phyloP scores from a whole-genome alignment of 495 filamentous ascomycete genomes.

The Trichocladium uniseriatum region DNA sequence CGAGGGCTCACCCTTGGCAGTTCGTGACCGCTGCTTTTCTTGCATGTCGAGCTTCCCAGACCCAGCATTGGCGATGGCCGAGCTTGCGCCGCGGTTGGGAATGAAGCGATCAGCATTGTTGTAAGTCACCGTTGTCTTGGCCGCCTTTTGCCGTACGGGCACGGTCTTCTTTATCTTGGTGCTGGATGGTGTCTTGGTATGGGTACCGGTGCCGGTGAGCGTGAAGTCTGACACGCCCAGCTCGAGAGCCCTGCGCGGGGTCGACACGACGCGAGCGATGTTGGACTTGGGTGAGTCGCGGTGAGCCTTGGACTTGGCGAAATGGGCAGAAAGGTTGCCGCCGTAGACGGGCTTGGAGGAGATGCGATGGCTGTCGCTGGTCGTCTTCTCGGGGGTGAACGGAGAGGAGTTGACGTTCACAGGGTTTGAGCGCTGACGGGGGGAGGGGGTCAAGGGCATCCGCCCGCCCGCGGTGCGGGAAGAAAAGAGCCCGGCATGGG shows the following conservation, averaged over 20 bases:
- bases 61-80: slow-evolving; percentile 72
- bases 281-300: slow-evolving; percentile 88
- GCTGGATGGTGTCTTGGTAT: slow-evolving; percentile 63
- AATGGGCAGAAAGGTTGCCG: slow-evolving; percentile 61
- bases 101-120: slow-evolving; percentile 92
- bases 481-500: slow-evolving; percentile 86
- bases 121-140: slow-evolving; percentile 75
- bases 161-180: slow-evolving; percentile 52
- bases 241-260: slow-evolving; percentile 71
- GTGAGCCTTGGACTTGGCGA: slow-evolving; percentile 54
- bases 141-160: slow-evolving; percentile 52
- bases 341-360: slow-evolving; percentile 60
- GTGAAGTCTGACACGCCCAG: slow-evolving; percentile 89
- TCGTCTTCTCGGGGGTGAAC: slow-evolving; percentile 65
- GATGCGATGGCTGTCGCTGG: slow-evolving; percentile 40
- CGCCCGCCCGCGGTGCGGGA: slow-evolving; percentile 87
- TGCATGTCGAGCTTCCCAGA: slow-evolving; percentile 64
- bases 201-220: slow-evolving; percentile 66
- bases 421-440: slow-evolving; percentile 44
- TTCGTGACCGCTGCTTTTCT: slow-evolving; percentile 60
- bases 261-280: slow-evolving; percentile 62
- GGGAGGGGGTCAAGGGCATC: slow-evolving; percentile 89
- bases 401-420: slow-evolving; percentile 56
- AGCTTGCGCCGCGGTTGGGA: slow-evolving; percentile 81
- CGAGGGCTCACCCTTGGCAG: slow-evolving; percentile 49